A percentile compares a stretch with the other conserved stretches of the same genome.
Conservation (phyloP, 2,329 filamentous ascomycete species). For the Aspergillus brasiliensis region DNA sequence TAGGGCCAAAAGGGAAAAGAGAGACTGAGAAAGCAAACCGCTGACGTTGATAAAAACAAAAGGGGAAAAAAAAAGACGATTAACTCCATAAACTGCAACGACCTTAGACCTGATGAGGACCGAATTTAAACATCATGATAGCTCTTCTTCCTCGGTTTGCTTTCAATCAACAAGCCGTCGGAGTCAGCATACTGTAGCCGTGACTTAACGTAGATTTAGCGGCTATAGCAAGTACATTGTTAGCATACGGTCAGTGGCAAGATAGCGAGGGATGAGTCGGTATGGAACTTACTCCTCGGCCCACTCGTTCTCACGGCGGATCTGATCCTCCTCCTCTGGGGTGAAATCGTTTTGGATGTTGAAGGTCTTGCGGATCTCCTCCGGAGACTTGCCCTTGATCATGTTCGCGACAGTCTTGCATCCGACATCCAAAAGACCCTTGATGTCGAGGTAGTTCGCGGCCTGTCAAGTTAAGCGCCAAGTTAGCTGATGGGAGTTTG, state of each 20-base stretch:
- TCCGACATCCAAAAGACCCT: slow-evolving; percentile 93
- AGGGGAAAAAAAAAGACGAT: slow-evolving; percentile 13
- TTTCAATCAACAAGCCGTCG: slow-evolving; percentile 1
- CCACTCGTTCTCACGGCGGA: slow-evolving; percentile 88
- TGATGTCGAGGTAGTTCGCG: slow-evolving; percentile 98
- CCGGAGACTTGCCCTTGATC: slow-evolving; percentile 99
- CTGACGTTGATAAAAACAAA: slow-evolving; percentile 6
- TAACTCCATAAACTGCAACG: slow-evolving; percentile 25
- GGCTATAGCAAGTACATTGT: slow-evolving; percentile 33
- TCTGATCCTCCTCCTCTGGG: slow-evolving; percentile 98
- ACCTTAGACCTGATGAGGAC: slow-evolving; percentile 10
- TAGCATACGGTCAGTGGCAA: slow-evolving; percentile 6
- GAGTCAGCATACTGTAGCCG: slow-evolving; percentile 3
- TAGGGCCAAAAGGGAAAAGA: slow-evolving; percentile 1
- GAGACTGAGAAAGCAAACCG: slow-evolving; percentile 11
- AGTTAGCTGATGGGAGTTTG: not conserved
- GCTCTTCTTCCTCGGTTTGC: slow-evolving; percentile 1
- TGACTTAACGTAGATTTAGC: slow-evolving; percentile 47
- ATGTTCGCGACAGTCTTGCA: slow-evolving; percentile 99
- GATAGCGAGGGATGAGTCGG: not conserved
- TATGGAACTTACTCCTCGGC: slow-evolving; percentile 67
- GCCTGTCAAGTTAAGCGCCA: slow-evolving; percentile 57
- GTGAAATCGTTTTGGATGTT: slow-evolving; percentile 99
- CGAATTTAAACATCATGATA: slow-evolving; percentile 4
- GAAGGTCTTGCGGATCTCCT: slow-evolving; percentile 99